Conservation (phyloP, 179 eudicot genomes). For the Drosera spatulata region DNA sequence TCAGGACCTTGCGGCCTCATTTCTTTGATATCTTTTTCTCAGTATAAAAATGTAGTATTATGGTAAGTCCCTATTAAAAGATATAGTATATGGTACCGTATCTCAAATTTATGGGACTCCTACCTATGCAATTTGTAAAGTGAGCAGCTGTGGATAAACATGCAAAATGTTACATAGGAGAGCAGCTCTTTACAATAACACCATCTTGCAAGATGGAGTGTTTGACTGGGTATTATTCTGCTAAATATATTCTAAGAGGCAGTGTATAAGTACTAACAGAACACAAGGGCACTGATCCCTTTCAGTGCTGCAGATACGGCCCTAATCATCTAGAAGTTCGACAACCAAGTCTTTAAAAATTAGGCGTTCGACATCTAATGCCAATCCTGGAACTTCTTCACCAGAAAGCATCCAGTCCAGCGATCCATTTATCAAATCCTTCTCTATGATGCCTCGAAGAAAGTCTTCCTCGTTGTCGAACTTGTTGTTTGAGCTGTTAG, state of each 20-base stretch:
- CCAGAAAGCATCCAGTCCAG: slow-evolving; percentile 36
- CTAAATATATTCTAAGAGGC: no score
- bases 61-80: no score
- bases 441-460: slow-evolving; percentile 29
- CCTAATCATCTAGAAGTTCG: slow-evolving; percentile 40
- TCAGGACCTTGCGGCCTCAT: background rate
- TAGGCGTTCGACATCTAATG: slow-evolving; percentile 66
- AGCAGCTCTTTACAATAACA: background rate
- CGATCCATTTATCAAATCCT: slow-evolving; percentile 39
- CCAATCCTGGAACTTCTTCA: slow-evolving; percentile 46
- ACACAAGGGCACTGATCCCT: slow-evolving; percentile 19
- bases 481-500: slow-evolving; percentile 21
- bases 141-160: background rate
- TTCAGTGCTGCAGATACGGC: slow-evolving; percentile 1
- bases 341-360: slow-evolving; percentile 72
- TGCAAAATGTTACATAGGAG: background rate
- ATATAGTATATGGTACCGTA: no score
- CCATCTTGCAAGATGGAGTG: no score
- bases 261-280: slow-evolving; percentile 5
- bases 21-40: background rate
- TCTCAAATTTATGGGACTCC: no score
- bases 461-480: slow-evolving; percentile 40
- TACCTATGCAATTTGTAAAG: no score
- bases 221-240: no score
- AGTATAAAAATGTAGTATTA: background rate